Percentiles rank a stretch among this genome's conserved stretches.
Evolutionary conservation across 306 rosid species (phyloP).

Genomic region (Acacia melanoxylon): DNA sequence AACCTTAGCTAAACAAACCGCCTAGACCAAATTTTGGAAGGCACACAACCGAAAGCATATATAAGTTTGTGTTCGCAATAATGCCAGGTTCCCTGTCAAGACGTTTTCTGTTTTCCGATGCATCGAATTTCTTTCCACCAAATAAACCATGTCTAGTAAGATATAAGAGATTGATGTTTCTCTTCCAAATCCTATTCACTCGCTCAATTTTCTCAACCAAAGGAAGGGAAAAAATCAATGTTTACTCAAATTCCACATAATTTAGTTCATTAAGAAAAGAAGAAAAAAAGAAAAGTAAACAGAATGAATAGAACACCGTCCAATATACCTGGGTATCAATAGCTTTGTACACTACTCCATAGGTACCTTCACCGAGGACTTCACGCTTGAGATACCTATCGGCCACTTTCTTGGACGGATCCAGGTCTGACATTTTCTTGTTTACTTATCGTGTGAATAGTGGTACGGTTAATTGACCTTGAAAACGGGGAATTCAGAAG

Average conservation of each 20-base stretch:
- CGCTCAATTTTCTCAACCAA: constrained; percentile 7
- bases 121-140: not conserved
- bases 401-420: constrained; percentile 63
- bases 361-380: constrained; percentile 75
- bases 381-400: constrained; percentile 72
- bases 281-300: not conserved
- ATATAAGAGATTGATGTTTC: constrained; percentile 13
- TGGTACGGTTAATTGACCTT: not conserved
- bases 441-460: not conserved
- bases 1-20: not conserved
- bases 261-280: not conserved
- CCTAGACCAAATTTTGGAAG: not conserved
- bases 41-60: not conserved
- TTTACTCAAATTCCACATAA: constrained; percentile 10
- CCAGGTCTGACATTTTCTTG: constrained; percentile 35
- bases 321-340: constrained; percentile 61
- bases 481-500: not conserved
- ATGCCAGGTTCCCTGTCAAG: constrained; percentile 1
- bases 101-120: not conserved
- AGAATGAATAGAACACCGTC: too few relatives aligned
- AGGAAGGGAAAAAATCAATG: not conserved
- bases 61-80: not conserved
- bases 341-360: constrained; percentile 73
- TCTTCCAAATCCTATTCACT: constrained; percentile 10
- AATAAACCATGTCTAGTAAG: not conserved